Percentiles rank a stretch among this genome's conserved stretches.
phyloP scores from a whole-genome alignment of 441 rosid genomes.

The Hypseocharis bilobata region DNA sequence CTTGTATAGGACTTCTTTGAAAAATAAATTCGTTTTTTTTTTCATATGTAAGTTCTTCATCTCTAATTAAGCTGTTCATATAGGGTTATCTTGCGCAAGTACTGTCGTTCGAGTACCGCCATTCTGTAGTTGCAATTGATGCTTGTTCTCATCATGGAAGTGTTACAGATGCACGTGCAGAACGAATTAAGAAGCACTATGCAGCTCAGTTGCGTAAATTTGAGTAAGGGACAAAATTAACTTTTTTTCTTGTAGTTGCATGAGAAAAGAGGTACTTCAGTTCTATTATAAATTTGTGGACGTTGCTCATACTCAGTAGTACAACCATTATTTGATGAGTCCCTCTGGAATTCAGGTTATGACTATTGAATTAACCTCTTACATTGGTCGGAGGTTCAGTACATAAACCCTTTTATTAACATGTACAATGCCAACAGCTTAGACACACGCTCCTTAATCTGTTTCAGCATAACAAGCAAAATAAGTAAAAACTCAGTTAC shows the following conservation, averaged over 20 bases:
- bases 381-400: background rate
- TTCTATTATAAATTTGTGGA: too few species aligned
- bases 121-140: constrained; percentile 75
- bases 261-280: background rate
- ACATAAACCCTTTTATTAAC: too few species aligned
- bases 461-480: too few species aligned
- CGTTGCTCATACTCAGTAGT: background rate
- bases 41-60: constrained; percentile 1
- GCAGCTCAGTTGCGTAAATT: constrained; percentile 55
- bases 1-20: background rate
- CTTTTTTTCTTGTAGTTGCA: background rate
- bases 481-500: too few species aligned
- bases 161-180: constrained; percentile 68
- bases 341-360: background rate
- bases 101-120: constrained; percentile 66
- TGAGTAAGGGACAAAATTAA: constrained; percentile 40
- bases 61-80: constrained; percentile 23
- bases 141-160: constrained; percentile 76
- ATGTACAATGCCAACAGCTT: too few species aligned
- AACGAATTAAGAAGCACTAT: constrained; percentile 68
- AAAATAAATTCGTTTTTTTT: background rate
- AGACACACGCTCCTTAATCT: too few species aligned
- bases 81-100: constrained; percentile 92
- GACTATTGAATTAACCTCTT: background rate
- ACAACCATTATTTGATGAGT: too few species aligned